Base-by-base conservation (phyloP, 176 grass and related monocot species). In the Oryza australiensis region DNA sequence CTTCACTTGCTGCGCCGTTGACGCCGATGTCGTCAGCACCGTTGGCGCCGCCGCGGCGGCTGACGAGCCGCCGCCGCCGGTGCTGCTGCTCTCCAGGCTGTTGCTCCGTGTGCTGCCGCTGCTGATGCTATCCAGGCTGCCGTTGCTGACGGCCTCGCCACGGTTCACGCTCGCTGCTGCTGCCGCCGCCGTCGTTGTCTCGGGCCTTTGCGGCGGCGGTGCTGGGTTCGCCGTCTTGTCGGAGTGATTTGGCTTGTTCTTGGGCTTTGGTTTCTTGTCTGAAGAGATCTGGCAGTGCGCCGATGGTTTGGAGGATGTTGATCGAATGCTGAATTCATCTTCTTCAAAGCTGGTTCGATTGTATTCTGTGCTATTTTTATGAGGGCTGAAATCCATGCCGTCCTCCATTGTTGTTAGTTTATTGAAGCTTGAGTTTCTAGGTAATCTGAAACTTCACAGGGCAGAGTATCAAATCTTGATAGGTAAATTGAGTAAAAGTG, bases 321-420 rank as follows among this genome's bases (percentile, higher is more conserved):
- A 85, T 32, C 76, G 82, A 7, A 62, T 12, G 27, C 35, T 29
- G 72, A 81, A 76, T 3, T 64, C 77, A 42, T 85, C 77, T 15
- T 85, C 77, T 15, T 80, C 82, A 27, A 89, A 85, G 72, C 82
- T 81, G 53, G 27, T 32, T 22, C 33, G 32, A 23, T 80, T 68
- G 11, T 64, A 51, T 42, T 72, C 82, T 0, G 5, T 5, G 14
- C 82, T 81, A 24, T 59, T 85, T 76, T 46, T 85, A 20, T 89
- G 87, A 42, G 87, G 87, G 42, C 87, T 89, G 71, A 89, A 89
- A 84, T 85, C 87, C 87, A 89, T 89, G 71, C 65, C 87, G 82
- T 85, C 77, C 26, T 75, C 65, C 74, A 57, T 88, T 12, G n/a
- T 70, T 8, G 1, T 40, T 40, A 43, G 18, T 55, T 55, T 55